These are phyloP conservation scores for Zygosaccharomyces pseudorouxii DNA, from an alignment of 805 yeast species.

Conservation along the genomic window DNA sequence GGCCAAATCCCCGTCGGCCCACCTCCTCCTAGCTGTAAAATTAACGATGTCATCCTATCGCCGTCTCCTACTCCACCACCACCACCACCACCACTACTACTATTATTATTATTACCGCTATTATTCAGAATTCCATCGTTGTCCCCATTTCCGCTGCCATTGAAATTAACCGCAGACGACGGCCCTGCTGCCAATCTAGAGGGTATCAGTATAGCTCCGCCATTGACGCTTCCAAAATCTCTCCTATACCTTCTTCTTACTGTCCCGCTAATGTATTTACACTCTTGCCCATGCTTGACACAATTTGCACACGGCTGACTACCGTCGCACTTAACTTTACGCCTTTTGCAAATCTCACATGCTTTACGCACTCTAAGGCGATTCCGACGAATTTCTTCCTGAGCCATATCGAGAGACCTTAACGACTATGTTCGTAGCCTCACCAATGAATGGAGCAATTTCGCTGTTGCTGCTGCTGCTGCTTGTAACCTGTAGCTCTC, in stretches of 20 bases:
- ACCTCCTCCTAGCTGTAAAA: conserved; percentile 4
- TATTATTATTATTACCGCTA: no score
- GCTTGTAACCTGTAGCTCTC: no score
- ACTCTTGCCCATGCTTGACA: conserved; percentile 10
- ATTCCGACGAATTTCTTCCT: conserved; percentile 2
- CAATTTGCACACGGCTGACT: conserved; percentile 22
- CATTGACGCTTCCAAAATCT: not conserved
- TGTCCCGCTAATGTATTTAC: conserved; percentile 11
- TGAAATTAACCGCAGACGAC: no score
- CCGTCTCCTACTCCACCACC: not conserved
- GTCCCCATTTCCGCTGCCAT: no score
- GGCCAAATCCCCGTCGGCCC: not conserved
- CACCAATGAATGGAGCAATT: no score
- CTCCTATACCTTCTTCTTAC: not conserved
- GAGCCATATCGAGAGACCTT: not conserved
- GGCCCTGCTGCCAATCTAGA: no score
- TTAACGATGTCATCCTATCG: conserved; percentile 6
- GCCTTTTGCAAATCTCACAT: conserved; percentile 22
- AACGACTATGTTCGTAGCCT: no score
- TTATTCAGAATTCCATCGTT: no score
- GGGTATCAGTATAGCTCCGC: not conserved
- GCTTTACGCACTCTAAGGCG: conserved; percentile 24
- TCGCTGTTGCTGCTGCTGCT: no score
- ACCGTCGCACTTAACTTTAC: conserved; percentile 30
- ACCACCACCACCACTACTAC: not conserved